Evolutionary conservation across 352 stramenopile genomes (phyloP).

Genomic region (Pythium volutum): DNA sequence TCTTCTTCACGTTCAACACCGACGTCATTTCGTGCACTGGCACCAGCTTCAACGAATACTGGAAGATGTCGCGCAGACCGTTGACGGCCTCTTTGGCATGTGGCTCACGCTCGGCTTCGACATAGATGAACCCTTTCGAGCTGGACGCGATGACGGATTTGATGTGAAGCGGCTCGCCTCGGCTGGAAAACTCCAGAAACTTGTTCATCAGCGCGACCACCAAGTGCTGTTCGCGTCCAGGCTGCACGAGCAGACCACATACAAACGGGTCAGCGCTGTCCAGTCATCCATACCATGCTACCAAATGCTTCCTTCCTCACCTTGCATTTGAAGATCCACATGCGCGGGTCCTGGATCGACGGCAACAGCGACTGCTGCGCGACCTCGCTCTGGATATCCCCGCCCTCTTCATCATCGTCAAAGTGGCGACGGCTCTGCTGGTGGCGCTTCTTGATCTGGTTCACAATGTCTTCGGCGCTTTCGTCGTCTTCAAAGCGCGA

Average conservation of each 20-base stretch:
- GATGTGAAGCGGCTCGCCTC: constrained; percentile 79
- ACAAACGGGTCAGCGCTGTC: constrained; percentile 2
- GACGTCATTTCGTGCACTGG: constrained; percentile 89
- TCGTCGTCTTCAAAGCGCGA: constrained; percentile 75
- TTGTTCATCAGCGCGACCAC: constrained; percentile 90
- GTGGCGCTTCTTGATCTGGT: constrained; percentile 86
- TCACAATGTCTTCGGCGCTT: constrained; percentile 82
- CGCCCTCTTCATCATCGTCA: constrained; percentile 81
- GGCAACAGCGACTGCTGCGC: constrained; percentile 85
- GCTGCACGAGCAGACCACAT: constrained; percentile 21
- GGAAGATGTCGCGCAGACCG: constrained; percentile 77
- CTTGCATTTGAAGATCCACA: constrained; percentile 92
- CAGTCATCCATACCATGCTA: not conserved
- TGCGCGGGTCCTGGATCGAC: constrained; percentile 85
- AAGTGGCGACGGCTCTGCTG: constrained; percentile 84
- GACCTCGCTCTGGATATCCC: constrained; percentile 83
- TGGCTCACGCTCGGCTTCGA: constrained; percentile 83
- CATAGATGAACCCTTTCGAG: constrained; percentile 89
- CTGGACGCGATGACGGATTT: constrained; percentile 87
- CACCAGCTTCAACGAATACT: constrained; percentile 89
- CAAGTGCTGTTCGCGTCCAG: constrained; percentile 81
- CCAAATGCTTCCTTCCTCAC: constrained; percentile 19
- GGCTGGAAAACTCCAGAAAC: constrained; percentile 80
- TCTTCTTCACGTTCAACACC: constrained; percentile 84
- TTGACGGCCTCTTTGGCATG: constrained; percentile 85